phyloP scores from a whole-genome alignment of 768 basidiomycete species.

The Artomyces pyxidatus region DNA sequence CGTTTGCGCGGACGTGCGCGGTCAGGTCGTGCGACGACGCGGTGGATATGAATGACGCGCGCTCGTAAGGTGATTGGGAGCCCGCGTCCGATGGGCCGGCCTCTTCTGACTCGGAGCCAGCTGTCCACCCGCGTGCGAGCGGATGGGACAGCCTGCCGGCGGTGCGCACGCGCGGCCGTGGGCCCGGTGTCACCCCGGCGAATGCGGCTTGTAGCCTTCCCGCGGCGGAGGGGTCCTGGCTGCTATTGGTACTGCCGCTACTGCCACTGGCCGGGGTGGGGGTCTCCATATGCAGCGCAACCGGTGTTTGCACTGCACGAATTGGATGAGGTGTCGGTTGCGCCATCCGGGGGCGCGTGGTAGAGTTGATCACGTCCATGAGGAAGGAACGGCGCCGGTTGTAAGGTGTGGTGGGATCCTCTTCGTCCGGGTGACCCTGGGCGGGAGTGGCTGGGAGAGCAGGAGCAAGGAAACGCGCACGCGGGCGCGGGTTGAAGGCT shows the following conservation, averaged over 20 bases:
- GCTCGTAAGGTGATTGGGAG: slow-evolving; percentile 36
- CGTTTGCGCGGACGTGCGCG: slow-evolving; percentile 69
- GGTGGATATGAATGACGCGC: slow-evolving; percentile 70
- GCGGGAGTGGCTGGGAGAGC: slow-evolving; percentile 24
- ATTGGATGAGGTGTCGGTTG: slow-evolving; percentile 56
- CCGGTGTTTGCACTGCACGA: slow-evolving; percentile 4
- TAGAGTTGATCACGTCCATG: slow-evolving; percentile 77
- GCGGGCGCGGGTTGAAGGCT: slow-evolving; percentile 48
- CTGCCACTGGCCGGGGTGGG: slow-evolving; percentile 23
- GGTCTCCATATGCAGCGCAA: slow-evolving; percentile 8
- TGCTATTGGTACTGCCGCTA: slow-evolving; percentile 27
- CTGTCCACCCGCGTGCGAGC: slow-evolving; percentile 42
- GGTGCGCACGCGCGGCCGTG: slow-evolving; percentile 33
- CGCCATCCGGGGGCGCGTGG: slow-evolving; percentile 63
- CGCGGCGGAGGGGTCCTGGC: slow-evolving; percentile 19
- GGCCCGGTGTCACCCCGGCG: slow-evolving; percentile 57
- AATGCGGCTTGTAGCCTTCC: slow-evolving; percentile 43
- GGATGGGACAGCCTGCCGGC: slow-evolving; percentile 52
- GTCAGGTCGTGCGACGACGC: slow-evolving; percentile 87
- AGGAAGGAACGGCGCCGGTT: slow-evolving; percentile 76
- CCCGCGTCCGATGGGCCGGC: slow-evolving; percentile 18
- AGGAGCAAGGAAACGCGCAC: slow-evolving; percentile 54
- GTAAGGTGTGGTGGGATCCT: slow-evolving; percentile 55
- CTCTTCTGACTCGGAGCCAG: slow-evolving; percentile 18
- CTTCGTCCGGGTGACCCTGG: slow-evolving; percentile 23